Evolutionary conservation across 2,329 filamentous ascomycete genomes (phyloP).

Genomic region (Xylariaceae sp.): DNA sequence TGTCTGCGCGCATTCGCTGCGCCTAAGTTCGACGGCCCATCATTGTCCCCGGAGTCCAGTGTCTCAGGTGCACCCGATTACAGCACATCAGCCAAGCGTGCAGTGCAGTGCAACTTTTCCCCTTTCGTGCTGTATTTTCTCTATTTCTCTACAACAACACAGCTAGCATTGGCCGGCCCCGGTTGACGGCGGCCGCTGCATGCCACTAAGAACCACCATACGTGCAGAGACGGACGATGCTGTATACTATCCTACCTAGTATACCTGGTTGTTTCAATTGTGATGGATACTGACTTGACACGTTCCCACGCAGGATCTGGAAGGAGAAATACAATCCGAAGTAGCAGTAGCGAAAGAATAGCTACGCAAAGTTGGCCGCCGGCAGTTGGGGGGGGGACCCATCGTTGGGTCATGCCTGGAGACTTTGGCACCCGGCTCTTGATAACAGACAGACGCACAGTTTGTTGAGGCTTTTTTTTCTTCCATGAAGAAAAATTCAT

Average conservation of each 20-base stretch:
- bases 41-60: constrained; percentile 5
- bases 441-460: too few relatives aligned
- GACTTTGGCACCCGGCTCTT: too few relatives aligned
- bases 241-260: not conserved
- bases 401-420: not conserved
- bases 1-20: constrained; percentile 14
- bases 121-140: not conserved
- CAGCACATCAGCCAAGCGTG: constrained; percentile 11
- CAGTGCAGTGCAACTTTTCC: constrained; percentile 5
- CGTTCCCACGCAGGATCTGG: constrained; percentile 69
- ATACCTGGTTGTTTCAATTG: constrained; percentile 11
- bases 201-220: constrained; percentile 9
- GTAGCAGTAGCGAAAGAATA: constrained; percentile 24
- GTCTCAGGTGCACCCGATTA: constrained; percentile 12
- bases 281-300: constrained; percentile 25
- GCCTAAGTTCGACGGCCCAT: constrained; percentile 8
- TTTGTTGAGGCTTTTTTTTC: too few relatives aligned
- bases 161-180: constrained; percentile 7
- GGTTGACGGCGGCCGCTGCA: constrained; percentile 3
- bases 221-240: constrained; percentile 8
- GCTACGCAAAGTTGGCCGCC: constrained; percentile 1
- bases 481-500: too few relatives aligned
- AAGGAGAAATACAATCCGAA: constrained; percentile 83
- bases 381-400: not conserved
- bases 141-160: not conserved